Base-by-base conservation (phyloP, 2,329 filamentous ascomycete genomes). In the Arthrobotrys musiformis region DNA sequence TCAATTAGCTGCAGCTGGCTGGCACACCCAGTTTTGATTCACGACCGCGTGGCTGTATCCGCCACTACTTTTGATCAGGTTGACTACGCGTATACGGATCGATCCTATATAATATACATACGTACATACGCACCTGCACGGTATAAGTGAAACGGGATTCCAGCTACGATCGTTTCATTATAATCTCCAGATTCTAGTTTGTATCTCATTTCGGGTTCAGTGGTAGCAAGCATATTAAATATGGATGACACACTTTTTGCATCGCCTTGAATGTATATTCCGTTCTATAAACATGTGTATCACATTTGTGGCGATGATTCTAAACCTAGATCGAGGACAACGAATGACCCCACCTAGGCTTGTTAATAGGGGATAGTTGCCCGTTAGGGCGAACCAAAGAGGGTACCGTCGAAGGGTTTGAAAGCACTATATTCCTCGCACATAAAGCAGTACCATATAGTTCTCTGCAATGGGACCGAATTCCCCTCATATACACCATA, bases 191-290 rank as follows among this genome's bases (percentile, higher is more conserved):
- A n/a, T n/a, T n/a, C n/a, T n/a, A n/a, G n/a, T n/a, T n/a, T n/a
- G n/a, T n/a, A n/a, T n/a, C 28, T 56, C 62, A 22, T 66, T 56
- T 46, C 63, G 63, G 48, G 40, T 44, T 17, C 26, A 15, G 48
- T 28, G 22, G 48, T 15, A 30, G 11, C 1, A 11, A 13, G 11
- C 17, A 1, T 15, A 54, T 2, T 30, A 6, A 17, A 22, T 24
- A 1, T 24, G 3, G 8, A 35, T 56, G n/a, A 19, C 4, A 1
- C 26, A 24, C 24, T 19, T 19, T 30, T 4, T 35, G 9, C 37
- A 24, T 8, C 15, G 5, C 37, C 5, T 30, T 22, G n/a, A 8
- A 54, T 54, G 22, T 28, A 28, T 50, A 28, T 28, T 15, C 4
- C n/a, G n/a, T n/a, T n/a, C n/a, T n/a, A n/a, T n/a, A n/a, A n/a